Conservation (phyloP, 2,329 filamentous ascomycete genomes). For the Cladophialophora psammophila region DNA sequence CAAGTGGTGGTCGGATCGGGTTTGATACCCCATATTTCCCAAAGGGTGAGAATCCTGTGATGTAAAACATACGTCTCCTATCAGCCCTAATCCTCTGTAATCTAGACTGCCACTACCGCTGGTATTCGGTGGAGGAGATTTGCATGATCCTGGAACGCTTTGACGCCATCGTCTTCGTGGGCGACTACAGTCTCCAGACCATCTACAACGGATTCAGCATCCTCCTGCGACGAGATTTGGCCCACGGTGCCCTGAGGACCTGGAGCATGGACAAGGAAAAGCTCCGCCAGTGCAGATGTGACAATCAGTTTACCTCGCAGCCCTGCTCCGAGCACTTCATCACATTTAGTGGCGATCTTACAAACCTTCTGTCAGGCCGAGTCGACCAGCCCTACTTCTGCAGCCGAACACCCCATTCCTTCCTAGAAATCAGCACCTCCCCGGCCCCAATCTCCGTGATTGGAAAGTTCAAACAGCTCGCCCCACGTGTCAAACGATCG, state of each 20-base stretch:
- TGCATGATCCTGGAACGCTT: constrained; percentile 56
- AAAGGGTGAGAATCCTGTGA: constrained; percentile 41
- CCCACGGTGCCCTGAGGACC: constrained; percentile 49
- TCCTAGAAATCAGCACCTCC: constrained; percentile 45
- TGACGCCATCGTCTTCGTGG: constrained; percentile 52
- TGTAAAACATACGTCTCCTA: background rate
- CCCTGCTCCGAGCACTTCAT: constrained; percentile 43
- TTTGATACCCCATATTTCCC: constrained; percentile 51
- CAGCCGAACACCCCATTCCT: constrained; percentile 49
- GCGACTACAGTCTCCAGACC: constrained; percentile 50
- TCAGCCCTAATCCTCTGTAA: background rate
- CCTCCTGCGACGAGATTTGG: constrained; percentile 52
- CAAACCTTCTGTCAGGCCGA: constrained; percentile 22
- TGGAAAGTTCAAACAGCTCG: constrained; percentile 45
- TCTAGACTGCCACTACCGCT: constrained; percentile 52
- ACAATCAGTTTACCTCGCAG: constrained; percentile 50
- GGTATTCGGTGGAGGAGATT: constrained; percentile 52
- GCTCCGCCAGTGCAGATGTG: constrained; percentile 48
- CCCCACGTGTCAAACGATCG: constrained; percentile 41
- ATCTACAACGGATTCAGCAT: constrained; percentile 57
- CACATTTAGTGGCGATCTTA: constrained; percentile 42
- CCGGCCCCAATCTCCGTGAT: constrained; percentile 43
- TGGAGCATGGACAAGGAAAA: constrained; percentile 49
- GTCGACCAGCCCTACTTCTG: constrained; percentile 28
- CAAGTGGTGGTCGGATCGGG: constrained; percentile 51